Conservation (phyloP, 495 filamentous ascomycete species). For the Lasiosphaeria hispida region DNA sequence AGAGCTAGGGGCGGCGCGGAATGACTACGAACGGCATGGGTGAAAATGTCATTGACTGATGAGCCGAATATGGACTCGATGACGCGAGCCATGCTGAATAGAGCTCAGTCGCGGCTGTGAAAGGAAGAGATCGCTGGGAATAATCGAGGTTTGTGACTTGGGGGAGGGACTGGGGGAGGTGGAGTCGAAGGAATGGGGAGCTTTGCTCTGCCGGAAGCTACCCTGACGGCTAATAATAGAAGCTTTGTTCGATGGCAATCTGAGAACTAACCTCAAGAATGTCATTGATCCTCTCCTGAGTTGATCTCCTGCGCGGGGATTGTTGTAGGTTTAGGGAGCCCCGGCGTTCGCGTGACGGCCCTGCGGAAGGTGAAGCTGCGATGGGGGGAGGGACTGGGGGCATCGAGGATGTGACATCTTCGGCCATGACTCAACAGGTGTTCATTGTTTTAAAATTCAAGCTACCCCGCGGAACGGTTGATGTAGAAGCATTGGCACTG, state of each 20-base stretch:
- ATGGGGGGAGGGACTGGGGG: no score
- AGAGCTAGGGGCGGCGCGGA: not conserved
- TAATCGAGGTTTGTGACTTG: not conserved
- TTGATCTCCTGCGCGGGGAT: slow-evolving; percentile 25
- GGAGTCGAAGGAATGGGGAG: not conserved
- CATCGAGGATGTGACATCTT: not conserved
- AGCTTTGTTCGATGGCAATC: not conserved
- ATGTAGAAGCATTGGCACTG: no score
- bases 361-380: no score
- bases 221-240: not conserved
- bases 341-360: no score
- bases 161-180: not conserved
- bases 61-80: slow-evolving; percentile 21
- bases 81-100: slow-evolving; percentile 17
- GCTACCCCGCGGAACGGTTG: no score
- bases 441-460: no score
- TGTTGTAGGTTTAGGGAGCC: not conserved
- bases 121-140: not conserved
- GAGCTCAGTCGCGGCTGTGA: not conserved
- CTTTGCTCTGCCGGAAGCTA: not conserved
- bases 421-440: no score
- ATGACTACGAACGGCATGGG: slow-evolving; percentile 24
- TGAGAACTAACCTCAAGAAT: slow-evolving; percentile 46
- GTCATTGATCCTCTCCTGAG: slow-evolving; percentile 39
- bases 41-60: slow-evolving; percentile 19